A percentile compares a stretch with the other conserved stretches of the same genome.
Evolutionary conservation across 768 basidiomycete species (phyloP).

Genomic region (Phallus indusiatus): DNA sequence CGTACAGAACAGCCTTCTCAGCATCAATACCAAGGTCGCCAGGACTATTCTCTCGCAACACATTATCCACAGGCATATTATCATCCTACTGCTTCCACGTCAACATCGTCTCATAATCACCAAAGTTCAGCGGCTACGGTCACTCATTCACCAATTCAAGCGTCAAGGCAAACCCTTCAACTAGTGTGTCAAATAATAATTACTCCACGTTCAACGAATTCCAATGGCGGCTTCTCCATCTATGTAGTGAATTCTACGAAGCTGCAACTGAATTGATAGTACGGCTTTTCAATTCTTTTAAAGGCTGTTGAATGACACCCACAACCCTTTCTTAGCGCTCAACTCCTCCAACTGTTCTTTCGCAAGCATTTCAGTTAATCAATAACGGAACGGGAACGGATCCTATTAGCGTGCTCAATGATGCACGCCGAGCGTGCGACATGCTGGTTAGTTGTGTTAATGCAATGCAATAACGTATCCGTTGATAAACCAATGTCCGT

Average conservation of each 20-base stretch:
- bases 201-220: slow-evolving; percentile 42
- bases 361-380: slow-evolving; percentile 74
- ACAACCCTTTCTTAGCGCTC: slow-evolving; percentile 33
- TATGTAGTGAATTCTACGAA: slow-evolving; percentile 80
- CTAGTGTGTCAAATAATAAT: too few species aligned
- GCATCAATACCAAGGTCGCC: background rate
- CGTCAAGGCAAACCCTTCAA: too few species aligned
- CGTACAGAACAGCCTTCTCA: background rate
- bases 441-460: slow-evolving; percentile 41
- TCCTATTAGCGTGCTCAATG: slow-evolving; percentile 60
- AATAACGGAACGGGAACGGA: slow-evolving; percentile 54
- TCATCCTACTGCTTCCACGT: background rate
- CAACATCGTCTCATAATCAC: background rate
- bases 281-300: slow-evolving; percentile 6
- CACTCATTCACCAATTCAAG: background rate
- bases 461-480: background rate
- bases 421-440: slow-evolving; percentile 74
- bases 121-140: background rate
- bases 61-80: slow-evolving; percentile 2
- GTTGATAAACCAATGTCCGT: slow-evolving; percentile 11
- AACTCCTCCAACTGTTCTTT: slow-evolving; percentile 60
- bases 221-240: slow-evolving; percentile 74
- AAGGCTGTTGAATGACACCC: slow-evolving; percentile 28
- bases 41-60: slow-evolving; percentile 2
- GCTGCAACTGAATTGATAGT: slow-evolving; percentile 80